Percentiles rank a stretch among this genome's conserved stretches.
Conservation (phyloP, 257 asterid genomes). For the Echites panduratus region DNA sequence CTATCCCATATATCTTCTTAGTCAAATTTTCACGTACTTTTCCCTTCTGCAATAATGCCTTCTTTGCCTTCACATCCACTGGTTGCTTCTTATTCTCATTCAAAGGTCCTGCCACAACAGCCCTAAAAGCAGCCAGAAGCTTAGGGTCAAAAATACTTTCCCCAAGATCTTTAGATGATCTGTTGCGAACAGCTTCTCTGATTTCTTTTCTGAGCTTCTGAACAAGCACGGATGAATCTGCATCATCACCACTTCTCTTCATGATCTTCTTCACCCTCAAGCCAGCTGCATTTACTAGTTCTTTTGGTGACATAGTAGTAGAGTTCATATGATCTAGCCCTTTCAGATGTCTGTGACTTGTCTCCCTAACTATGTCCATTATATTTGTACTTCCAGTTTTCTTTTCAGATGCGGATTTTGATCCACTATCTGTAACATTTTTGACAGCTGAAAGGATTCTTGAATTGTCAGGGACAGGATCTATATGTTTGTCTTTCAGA, state of each 20-base stretch:
- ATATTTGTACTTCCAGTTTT: conserved; percentile 39
- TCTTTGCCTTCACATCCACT: conserved; percentile 71
- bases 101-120: conserved; percentile 71
- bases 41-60: conserved; percentile 77
- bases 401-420: conserved; percentile 29
- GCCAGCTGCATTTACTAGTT: conserved; percentile 52
- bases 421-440: conserved; percentile 23
- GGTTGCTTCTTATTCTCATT: conserved; percentile 54
- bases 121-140: conserved; percentile 90
- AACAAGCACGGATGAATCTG: conserved; percentile 59
- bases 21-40: conserved; percentile 92
- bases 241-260: conserved; percentile 66
- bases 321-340: conserved; percentile 28
- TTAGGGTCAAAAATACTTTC: conserved; percentile 69
- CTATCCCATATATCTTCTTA: conserved; percentile 77
- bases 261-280: conserved; percentile 91
- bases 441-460: conserved; percentile 18
- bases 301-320: conserved; percentile 31
- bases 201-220: conserved; percentile 78
- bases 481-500: conserved; percentile 31
- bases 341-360: conserved; percentile 44
- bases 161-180: conserved; percentile 59
- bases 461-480: conserved; percentile 32
- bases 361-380: conserved; percentile 65
- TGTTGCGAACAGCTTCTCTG: conserved; percentile 78